These are phyloP conservation scores for Saturnispora hagleri DNA, from an alignment of 805 yeast genomes.

Conservation along the genomic window DNA sequence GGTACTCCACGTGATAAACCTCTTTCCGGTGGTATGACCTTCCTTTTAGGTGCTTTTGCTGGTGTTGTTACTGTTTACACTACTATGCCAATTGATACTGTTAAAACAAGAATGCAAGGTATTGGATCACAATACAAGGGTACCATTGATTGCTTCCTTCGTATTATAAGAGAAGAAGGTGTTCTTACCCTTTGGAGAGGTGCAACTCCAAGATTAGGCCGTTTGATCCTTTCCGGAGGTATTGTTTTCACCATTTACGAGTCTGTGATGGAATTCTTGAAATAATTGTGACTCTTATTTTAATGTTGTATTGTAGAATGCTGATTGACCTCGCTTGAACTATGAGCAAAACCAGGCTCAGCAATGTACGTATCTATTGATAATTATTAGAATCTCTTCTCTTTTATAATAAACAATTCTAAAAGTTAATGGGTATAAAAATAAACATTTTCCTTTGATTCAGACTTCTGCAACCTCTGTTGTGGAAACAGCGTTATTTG, in stretches of 20 bases:
- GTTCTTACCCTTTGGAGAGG: slow-evolving; percentile 93
- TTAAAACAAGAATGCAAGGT: slow-evolving; percentile 95
- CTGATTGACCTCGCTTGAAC: neutral
- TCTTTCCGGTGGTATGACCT: slow-evolving; percentile 69
- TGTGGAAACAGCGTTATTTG: neutral
- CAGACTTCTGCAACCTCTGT: neutral
- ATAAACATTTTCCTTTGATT: neutral
- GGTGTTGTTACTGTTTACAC: slow-evolving; percentile 85
- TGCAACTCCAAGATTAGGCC: slow-evolving; percentile 92
- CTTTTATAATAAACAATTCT: neutral
- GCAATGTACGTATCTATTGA: neutral
- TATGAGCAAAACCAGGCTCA: neutral
- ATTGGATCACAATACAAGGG: slow-evolving; percentile 64
- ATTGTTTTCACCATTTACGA: slow-evolving; percentile 95
- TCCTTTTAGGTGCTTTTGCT: slow-evolving; percentile 82
- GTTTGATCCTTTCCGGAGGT: slow-evolving; percentile 90
- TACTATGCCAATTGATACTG: slow-evolving; percentile 94
- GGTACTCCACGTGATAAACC: slow-evolving; percentile 63
- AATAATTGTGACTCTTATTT: slow-evolving; percentile 15
- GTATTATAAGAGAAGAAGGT: slow-evolving; percentile 81
- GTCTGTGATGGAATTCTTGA: slow-evolving; percentile 62
- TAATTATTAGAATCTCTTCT: neutral
- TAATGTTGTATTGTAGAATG: neutral
- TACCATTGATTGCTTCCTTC: slow-evolving; percentile 73
- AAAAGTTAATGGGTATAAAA: slow-evolving; percentile 1